Conservation (phyloP, 768 basidiomycete species). For the Boletales sp. region DNA sequence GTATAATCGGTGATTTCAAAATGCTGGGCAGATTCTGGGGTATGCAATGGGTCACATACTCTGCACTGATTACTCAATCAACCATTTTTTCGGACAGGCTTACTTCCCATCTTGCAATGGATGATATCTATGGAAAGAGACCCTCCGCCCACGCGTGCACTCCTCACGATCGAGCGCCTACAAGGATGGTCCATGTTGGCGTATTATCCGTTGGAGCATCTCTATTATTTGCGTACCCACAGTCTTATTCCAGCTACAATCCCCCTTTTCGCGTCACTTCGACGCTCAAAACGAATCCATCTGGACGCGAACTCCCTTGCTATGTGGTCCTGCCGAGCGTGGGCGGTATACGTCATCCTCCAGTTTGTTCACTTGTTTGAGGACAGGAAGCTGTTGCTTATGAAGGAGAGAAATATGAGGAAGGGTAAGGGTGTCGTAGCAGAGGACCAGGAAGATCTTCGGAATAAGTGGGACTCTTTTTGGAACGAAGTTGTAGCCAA, state of each 20-base stretch:
- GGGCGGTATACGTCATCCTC: slow-evolving; percentile 75
- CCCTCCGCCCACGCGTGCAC: slow-evolving; percentile 63
- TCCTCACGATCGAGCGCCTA: slow-evolving; percentile 74
- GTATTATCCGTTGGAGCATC: slow-evolving; percentile 78
- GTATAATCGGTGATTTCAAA: slow-evolving; percentile 61
- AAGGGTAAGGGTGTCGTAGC: slow-evolving; percentile 54
- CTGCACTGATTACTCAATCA: not conserved
- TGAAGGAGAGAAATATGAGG: slow-evolving; percentile 51
- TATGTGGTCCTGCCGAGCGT: slow-evolving; percentile 76
- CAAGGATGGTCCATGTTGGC: slow-evolving; percentile 72
- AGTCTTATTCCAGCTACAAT: slow-evolving; percentile 57
- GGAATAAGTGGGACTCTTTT: slow-evolving; percentile 59
- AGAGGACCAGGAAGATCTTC: slow-evolving; percentile 53
- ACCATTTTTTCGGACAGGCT: slow-evolving; percentile 40
- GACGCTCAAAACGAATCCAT: slow-evolving; percentile 39
- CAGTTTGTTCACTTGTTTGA: slow-evolving; percentile 73
- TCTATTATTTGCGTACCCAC: slow-evolving; percentile 63
- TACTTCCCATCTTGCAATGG: slow-evolving; percentile 81
- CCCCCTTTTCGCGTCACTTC: slow-evolving; percentile 41
- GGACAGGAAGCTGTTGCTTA: slow-evolving; percentile 56
- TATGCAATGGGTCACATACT: slow-evolving; percentile 29
- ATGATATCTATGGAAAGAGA: slow-evolving; percentile 69
- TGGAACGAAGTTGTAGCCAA: slow-evolving; percentile 74
- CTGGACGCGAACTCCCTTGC: slow-evolving; percentile 49
- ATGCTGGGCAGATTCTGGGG: slow-evolving; percentile 81